Percentiles rank a stretch among this genome's conserved stretches.
These are phyloP conservation scores for Fomitopsis schrenkii DNA, from an alignment of 1,284 basidiomycete genomes.

Conservation along the genomic window DNA sequence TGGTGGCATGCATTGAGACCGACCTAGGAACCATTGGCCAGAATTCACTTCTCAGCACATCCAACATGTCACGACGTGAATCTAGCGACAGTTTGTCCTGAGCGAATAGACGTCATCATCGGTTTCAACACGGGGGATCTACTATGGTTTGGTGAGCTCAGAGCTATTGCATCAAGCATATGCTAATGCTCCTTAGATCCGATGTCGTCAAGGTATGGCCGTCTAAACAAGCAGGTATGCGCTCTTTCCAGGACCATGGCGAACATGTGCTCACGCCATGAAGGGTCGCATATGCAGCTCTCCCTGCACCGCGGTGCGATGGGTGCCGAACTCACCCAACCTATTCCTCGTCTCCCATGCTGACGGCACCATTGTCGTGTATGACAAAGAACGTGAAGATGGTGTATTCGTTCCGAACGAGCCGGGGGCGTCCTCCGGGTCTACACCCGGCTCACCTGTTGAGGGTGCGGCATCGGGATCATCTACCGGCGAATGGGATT, in stretches of 20 bases:
- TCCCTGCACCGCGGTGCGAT: constrained; percentile 80
- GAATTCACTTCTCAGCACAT: constrained; percentile 81
- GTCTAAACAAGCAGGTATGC: constrained; percentile 86
- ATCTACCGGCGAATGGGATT: constrained; percentile 59
- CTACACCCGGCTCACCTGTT: constrained; percentile 7
- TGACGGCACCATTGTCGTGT: constrained; percentile 85
- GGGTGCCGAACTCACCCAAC: constrained; percentile 83
- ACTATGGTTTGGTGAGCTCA: constrained; percentile 76
- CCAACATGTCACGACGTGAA: constrained; percentile 93
- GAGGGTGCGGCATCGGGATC: constrained; percentile 13
- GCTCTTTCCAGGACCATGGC: constrained; percentile 1
- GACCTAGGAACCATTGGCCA: constrained; percentile 76
- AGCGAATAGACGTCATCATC: constrained; percentile 86
- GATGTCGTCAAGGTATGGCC: constrained; percentile 79
- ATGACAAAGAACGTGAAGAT: constrained; percentile 89
- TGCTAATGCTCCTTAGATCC: constrained; percentile 50
- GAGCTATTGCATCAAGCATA: background rate
- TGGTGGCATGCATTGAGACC: background rate
- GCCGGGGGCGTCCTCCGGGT: constrained; percentile 33
- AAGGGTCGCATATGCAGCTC: constrained; percentile 81
- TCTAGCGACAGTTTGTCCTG: constrained; percentile 67
- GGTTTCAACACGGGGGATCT: constrained; percentile 93
- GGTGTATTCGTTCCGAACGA: constrained; percentile 62
- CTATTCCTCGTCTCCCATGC: constrained; percentile 90
- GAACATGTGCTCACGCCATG: constrained; percentile 1